Conservation (phyloP, 2,329 filamentous ascomycete genomes). For the Nemania diffusa region DNA sequence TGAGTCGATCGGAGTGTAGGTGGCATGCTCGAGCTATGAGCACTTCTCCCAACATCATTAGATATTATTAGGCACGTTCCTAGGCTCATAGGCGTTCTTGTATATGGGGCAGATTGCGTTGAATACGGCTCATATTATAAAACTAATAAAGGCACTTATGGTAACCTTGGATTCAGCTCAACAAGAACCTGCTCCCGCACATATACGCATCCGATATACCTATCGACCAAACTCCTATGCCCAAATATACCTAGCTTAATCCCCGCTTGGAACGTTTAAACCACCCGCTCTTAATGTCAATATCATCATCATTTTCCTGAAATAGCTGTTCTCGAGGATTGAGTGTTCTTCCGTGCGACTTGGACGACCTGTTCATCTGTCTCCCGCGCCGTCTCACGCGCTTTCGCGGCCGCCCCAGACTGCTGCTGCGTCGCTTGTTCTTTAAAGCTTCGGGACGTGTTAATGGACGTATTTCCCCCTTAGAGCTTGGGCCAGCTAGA, state of each 20-base stretch:
- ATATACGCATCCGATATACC: not conserved
- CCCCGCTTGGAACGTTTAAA: slow-evolving; percentile 27
- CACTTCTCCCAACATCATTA: too few species aligned
- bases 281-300: slow-evolving; percentile 28
- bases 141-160: not conserved
- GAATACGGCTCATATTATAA: not conserved
- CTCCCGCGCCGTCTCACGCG: slow-evolving; percentile 24
- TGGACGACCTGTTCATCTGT: slow-evolving; percentile 1
- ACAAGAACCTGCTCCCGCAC: not conserved
- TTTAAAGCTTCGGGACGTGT: not conserved
- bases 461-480: too few species aligned
- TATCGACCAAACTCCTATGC: not conserved
- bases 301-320: slow-evolving; percentile 9
- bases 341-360: slow-evolving; percentile 7
- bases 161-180: not conserved
- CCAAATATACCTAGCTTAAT: slow-evolving; percentile 1
- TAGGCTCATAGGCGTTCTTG: too few species aligned
- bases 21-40: too few species aligned
- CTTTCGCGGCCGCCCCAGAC: not conserved
- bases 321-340: slow-evolving; percentile 31
- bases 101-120: too few species aligned
- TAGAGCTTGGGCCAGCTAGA: not conserved
- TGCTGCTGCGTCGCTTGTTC: not conserved
- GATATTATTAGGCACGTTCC: too few species aligned
- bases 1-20: too few species aligned